These are phyloP conservation scores for Sextonia rubra DNA, from an alignment of 164 flowering plant species.

Conservation along the genomic window DNA sequence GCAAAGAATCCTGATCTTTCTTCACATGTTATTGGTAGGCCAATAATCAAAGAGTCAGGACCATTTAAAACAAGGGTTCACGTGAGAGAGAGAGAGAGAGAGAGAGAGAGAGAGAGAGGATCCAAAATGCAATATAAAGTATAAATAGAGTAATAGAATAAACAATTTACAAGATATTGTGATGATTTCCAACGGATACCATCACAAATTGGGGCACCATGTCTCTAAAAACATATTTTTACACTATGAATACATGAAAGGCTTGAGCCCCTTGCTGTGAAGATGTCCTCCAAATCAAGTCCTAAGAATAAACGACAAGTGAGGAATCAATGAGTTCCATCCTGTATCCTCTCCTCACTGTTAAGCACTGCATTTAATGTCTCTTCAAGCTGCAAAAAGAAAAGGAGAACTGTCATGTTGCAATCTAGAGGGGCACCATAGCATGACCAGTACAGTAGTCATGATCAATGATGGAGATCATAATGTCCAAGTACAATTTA, in stretches of 20 bases:
- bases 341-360: background rate
- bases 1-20: no score
- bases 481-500: background rate
- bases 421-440: background rate
- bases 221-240: background rate
- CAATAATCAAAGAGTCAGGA: no score
- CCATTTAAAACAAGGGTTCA: no score
- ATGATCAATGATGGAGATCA: background rate
- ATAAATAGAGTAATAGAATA: no score
- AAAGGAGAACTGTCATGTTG: background rate
- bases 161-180: background rate
- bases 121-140: background rate
- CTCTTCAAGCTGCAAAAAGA: constrained; percentile 2
- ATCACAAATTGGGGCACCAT: background rate
- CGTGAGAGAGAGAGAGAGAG: background rate
- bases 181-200: background rate
- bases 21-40: no score
- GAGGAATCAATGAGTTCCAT: background rate
- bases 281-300: background rate
- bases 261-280: background rate
- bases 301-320: background rate
- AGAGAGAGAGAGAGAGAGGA: background rate
- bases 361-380: background rate
- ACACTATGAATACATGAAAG: background rate
- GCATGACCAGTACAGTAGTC: background rate